Base-by-base conservation (phyloP, 768 basidiomycete species). In the Panaeolus cyanescens region DNA sequence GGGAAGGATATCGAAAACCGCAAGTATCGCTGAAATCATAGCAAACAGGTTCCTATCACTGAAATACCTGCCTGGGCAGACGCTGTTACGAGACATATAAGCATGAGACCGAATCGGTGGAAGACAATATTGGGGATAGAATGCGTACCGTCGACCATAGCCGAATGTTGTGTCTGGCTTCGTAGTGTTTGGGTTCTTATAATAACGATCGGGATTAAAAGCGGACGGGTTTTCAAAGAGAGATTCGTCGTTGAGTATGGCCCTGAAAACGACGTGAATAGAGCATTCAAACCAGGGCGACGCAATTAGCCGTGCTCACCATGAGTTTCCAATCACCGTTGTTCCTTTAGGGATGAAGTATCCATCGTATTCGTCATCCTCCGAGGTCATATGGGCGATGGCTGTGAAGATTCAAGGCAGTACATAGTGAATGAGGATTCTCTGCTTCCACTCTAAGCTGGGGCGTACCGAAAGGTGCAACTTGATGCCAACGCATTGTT, bases 311-410 rank as follows among this genome's bases (percentile, higher is more conserved):
- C n/a, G n/a, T n/a, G 59, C 68, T 19, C 37, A 81, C 83, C 82
- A 84, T 33, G 81, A 68, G 59, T 85, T 85, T 5, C 73, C 70
- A 39, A 83, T 65, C 45, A 85, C 77, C 32, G 82, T 69, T 0
- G 81, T 64, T 5, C 77, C 79, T 65, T 84, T 83, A 13, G 84
- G 83, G 50, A 85, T 77, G 20, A 77, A 71, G 60, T 80, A 81
- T 7, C 80, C 82, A 6, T 70, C 62, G 45, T 77, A 70, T 30
- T 75, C 71, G 28, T 78, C 77, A 61, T 84, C 83, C 63, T 83
- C 77, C 32, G 71, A 70, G 2, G 80, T 77, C 6, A 73, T 71
- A 62, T 85, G 83, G 8, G 82, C 80, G 0, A 81, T 76, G 12
- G 77, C 82, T 82, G 15, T 20, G 12, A 15, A 32, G 32, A 56